Percentiles rank a stretch among this genome's conserved stretches.
phyloP scores from a whole-genome alignment of 148 eudicot genomes.

The Agrostemma githago region DNA sequence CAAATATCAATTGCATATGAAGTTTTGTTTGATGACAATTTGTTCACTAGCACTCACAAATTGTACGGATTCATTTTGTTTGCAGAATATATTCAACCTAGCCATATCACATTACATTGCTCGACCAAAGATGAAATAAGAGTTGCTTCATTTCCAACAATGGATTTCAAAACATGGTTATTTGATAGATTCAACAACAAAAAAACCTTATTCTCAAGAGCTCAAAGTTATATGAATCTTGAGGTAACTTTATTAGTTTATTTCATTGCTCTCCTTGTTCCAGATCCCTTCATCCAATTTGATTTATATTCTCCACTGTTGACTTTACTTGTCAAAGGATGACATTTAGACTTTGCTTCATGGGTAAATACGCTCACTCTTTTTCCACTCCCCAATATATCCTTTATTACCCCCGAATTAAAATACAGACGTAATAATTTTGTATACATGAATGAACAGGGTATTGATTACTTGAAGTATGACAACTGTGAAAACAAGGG shows the following conservation, averaged over 20 bases:
- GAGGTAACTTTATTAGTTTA: neutral
- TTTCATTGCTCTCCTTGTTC: too few relatives aligned
- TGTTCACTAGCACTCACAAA: neutral
- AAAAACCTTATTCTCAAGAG: neutral
- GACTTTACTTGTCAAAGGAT: too few relatives aligned
- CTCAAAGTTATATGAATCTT: neutral
- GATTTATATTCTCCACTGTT: too few relatives aligned
- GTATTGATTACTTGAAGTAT: constrained; percentile 82
- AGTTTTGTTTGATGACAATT: neutral
- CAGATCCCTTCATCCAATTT: too few relatives aligned
- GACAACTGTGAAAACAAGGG: constrained; percentile 59
- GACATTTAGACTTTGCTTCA: constrained; percentile 59
- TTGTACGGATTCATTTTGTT: neutral
- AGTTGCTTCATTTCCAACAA: neutral
- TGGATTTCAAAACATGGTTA: neutral
- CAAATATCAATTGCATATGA: too few relatives aligned
- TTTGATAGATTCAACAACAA: neutral
- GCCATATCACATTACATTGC: neutral
- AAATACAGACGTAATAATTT: neutral
- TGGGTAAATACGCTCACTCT: constrained; percentile 40
- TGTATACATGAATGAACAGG: constrained; percentile 38
- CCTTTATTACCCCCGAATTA: too few relatives aligned
- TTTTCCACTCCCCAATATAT: too few relatives aligned
- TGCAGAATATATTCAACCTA: neutral
- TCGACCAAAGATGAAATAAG: neutral